Base-by-base conservation (phyloP, 257 asterid species). In the Penstemon barbatus region DNA sequence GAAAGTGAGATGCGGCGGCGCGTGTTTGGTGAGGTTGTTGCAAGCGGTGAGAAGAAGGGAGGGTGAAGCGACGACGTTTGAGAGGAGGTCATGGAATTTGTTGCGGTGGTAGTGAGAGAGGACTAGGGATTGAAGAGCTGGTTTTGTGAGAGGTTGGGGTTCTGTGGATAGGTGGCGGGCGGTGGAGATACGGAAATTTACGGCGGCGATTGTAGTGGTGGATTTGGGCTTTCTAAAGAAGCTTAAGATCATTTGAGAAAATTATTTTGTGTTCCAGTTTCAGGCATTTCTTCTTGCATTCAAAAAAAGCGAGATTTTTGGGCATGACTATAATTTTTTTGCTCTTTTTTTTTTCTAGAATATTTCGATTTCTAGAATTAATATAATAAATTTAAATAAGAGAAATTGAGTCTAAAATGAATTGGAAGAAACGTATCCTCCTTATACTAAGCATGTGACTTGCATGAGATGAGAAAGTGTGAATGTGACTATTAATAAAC, bases 41-140 rank as follows among this genome's bases (percentile, higher is more conserved):
- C 95, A 87, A n/a, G 96, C 97, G 58, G 92, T 78, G 81, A 93
- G 84, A 70, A 93, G 99, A 75, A 93, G 76, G 49, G 95, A 68
- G 71, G 99, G 96, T 12, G 85, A 84, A 70, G 97, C 89, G 75
- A 92, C 88, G 74, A 85, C 86, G 78, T 83, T 76, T 37, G 61
- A 84, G 57, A 90, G 90, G 81, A 93, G 92, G 79, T 72, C 71
- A 55, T 83, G 84, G 70, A 90, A 93, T 71, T 87, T 87, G 45
- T 86, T 88, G 46, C 45, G 57, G 80, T 40, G 71, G 75, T 73
- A 90, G 70, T 73, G 85, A 36, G 89, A 79, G 49, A 85, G 87
- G 57, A 92, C 73, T 55, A 90, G 74, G 74, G 86, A 54, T 72
- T 83, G 79, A 76, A 92, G 81, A 4, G 82, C 86, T 36, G 80